Evolutionary conservation across 768 basidiomycete genomes (phyloP).

Genomic region (Naganishia randhawae): DNA sequence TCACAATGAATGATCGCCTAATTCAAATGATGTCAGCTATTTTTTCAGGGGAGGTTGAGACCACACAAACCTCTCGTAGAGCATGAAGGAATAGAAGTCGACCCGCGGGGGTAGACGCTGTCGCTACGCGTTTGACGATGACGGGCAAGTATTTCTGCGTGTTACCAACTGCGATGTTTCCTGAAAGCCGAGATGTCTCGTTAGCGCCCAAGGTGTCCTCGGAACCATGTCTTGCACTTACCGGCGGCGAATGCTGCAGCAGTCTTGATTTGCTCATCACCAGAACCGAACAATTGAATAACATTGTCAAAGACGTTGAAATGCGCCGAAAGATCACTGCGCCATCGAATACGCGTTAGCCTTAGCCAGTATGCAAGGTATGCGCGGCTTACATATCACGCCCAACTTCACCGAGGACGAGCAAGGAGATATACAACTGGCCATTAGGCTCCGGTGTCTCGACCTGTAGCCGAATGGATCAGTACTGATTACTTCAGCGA

Average conservation of each 20-base stretch:
- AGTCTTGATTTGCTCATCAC: conserved; percentile 73
- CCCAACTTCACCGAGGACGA: conserved; percentile 89
- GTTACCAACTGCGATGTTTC: conserved; percentile 94
- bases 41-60: neutral
- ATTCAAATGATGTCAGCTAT: neutral
- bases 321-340: conserved; percentile 83
- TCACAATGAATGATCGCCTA: conserved; percentile 90
- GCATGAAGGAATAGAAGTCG: conserved; percentile 84
- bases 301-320: conserved; percentile 49
- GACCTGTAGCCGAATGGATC: neutral
- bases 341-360: conserved; percentile 9
- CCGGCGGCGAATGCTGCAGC: conserved; percentile 94
- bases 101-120: conserved; percentile 59
- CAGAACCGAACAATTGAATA: conserved; percentile 64
- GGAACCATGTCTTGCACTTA: conserved; percentile 45
- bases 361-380: neutral
- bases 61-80: conserved; percentile 70
- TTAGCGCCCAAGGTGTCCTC: neutral
- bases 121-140: conserved; percentile 64
- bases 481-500: neutral
- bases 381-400: conserved; percentile 55
- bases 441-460: conserved; percentile 58
- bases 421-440: conserved; percentile 72
- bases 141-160: conserved; percentile 77
- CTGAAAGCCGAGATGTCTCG: conserved; percentile 51